Conservation (phyloP, 805 yeast genomes). For the Barnettozyma sucrosica region DNA sequence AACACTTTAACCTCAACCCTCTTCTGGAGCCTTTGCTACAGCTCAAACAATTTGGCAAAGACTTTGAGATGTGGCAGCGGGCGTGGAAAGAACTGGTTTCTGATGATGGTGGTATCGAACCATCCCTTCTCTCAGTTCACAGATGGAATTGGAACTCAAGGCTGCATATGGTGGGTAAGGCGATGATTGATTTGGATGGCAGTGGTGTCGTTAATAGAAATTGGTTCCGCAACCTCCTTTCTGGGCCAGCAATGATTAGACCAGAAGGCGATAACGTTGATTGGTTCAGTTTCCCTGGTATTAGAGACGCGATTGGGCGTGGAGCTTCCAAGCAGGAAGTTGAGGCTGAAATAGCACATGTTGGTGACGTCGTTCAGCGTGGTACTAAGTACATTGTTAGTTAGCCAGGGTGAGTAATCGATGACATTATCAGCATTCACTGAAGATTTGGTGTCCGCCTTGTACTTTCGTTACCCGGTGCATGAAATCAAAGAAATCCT, state of each 20-base stretch:
- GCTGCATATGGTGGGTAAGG: conserved; percentile 48
- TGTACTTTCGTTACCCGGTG: not conserved
- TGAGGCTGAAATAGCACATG: conserved; percentile 4
- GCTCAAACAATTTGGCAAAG: conserved; percentile 40
- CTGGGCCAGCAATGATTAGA: conserved; percentile 61
- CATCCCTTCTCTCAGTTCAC: conserved; percentile 61
- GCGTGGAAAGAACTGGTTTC: conserved; percentile 59
- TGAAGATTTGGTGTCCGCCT: too few relatives aligned
- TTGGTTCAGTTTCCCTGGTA: conserved; percentile 69
- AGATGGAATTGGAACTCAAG: conserved; percentile 82
- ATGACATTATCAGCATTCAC: not conserved
- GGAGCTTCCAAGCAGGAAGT: conserved; percentile 3
- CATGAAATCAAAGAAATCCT: not conserved
- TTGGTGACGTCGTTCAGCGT: conserved; percentile 1
- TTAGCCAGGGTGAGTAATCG: not conserved
- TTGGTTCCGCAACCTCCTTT: conserved; percentile 62
- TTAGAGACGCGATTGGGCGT: conserved; percentile 55
- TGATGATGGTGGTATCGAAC: conserved; percentile 58
- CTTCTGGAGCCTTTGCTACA: conserved; percentile 28
- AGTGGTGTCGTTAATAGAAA: conserved; percentile 38
- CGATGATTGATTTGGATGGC: conserved; percentile 41
- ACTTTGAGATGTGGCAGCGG: conserved; percentile 47
- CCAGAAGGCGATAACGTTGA: conserved; percentile 41
- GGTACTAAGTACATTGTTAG: not conserved
- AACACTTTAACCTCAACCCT: conserved; percentile 26